Evolutionary conservation across 164 flowering plant species (phyloP), one percentile per base, ranked within the genome.

Genomic region (Vitis rotundifolia): DNA sequence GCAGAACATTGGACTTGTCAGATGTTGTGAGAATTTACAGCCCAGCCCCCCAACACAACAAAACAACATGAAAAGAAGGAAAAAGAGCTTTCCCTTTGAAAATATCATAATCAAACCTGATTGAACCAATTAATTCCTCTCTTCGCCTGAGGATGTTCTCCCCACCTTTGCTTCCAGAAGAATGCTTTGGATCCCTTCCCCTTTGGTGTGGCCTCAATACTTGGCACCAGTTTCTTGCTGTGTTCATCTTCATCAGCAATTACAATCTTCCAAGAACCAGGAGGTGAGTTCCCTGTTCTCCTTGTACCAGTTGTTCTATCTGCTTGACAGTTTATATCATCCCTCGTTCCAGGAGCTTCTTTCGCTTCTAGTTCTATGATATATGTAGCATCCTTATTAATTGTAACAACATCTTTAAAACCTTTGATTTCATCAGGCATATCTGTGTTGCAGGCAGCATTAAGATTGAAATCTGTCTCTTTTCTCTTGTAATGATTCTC

Each of bases 181-280:
- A 67, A 31, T 63, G 80, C 66, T 67, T 74, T 85, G 12, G 66
- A 80, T 15, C 84, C 85, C 64, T 86, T 87, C 59, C 77, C 87
- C 78, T 88, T 89, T 14, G 87, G 81, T 37, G 83, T 74, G 19
- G 68, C 81, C 48, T 87, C 94, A 62, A 61, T 28, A 3, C 50
- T 59, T 53, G 67, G 29, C 29, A 59, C 64, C 10, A 65, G 47
- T 64, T 79, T 31, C 18, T 76, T 77, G 65, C 37, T 70, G 29
- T 67, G 67, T 69, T 75, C 79, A 76, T 82, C 80, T 58, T 81
- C 82, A 70, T 78, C 80, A 55, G 91, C 82, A 82, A 94, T 82
- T 60, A 80, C 79, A 75, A 90, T 87, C 78, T 76, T 84, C 83
- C 87, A 85, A 59, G 79, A 68, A 66, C 82, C 81, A 72, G 76